A percentile compares a stretch with the other conserved stretches of the same genome.
These are phyloP conservation scores for Nymphaea thermarum DNA, from an alignment of 164 flowering plant genomes.

Conservation along the genomic window DNA sequence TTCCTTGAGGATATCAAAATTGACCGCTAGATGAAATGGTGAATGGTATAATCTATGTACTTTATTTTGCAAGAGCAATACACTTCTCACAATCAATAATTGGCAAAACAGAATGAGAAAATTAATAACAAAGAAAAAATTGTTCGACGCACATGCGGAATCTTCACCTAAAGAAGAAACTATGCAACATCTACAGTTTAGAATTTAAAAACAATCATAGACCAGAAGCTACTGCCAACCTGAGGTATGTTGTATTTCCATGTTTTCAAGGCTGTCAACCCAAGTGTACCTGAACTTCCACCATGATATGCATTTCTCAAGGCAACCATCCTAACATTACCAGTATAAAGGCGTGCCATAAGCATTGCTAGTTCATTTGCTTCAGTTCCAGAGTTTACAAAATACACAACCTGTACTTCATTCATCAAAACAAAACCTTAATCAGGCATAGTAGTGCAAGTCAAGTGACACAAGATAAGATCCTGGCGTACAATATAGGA, in stretches of 20 bases:
- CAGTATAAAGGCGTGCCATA: slow-evolving; percentile 88
- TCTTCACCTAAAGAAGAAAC: too few relatives aligned
- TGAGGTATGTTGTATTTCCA: slow-evolving; percentile 96
- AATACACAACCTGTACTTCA: slow-evolving; percentile 69
- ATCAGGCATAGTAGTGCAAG: not conserved
- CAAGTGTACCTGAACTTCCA: slow-evolving; percentile 78
- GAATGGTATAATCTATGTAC: too few relatives aligned
- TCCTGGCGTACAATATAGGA: not conserved
- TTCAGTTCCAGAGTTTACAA: slow-evolving; percentile 93
- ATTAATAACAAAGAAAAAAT: too few relatives aligned
- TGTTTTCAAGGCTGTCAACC: slow-evolving; percentile 81
- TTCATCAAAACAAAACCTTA: not conserved
- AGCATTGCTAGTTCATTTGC: slow-evolving; percentile 97
- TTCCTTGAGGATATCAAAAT: too few relatives aligned
- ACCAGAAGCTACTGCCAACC: slow-evolving; percentile 27
- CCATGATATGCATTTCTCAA: slow-evolving; percentile 99
- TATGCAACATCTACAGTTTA: too few relatives aligned
- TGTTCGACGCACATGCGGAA: too few relatives aligned
- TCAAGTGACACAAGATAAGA: not conserved
- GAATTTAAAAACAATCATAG: too few relatives aligned
- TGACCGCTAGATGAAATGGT: too few relatives aligned
- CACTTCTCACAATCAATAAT: too few relatives aligned
- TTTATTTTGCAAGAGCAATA: too few relatives aligned
- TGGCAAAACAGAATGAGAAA: too few relatives aligned
- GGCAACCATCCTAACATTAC: slow-evolving; percentile 83